Evolutionary conservation across 805 yeast species (phyloP), one percentile per base, ranked within the genome.

Genomic region (Millerago galiae): DNA sequence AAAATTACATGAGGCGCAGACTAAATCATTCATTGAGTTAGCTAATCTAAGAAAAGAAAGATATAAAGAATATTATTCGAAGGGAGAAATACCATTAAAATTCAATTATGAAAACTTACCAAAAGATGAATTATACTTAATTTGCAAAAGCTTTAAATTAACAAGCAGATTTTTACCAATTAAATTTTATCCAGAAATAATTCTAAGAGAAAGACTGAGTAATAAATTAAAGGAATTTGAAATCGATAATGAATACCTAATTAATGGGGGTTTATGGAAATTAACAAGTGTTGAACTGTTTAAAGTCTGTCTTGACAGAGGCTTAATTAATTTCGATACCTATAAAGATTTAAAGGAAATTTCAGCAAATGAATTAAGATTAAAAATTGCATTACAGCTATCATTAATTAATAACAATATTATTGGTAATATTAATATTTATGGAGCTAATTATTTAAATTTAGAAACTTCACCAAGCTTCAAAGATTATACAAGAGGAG

Each of bases 241-340:
- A 21, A 74, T 79, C 21, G 83, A 81, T 51, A 79, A 81, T 56
- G 74, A 72, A 38, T 52, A 68, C 31, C 44, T 64, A 7, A 12
- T 62, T 8, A 40, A 63, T 15, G 30, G 35, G 12, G 46, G 68
- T 35, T 53, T 78, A 0, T 72, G 79, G 73, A 56, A 62, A 32
- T 51, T 82, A 42, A 58, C 66, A 29, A 61, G 65, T 25, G 66
- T 66, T 45, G 89, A 83, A 55, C 54, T 81, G 29, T 61, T 78
- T 3, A 59, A 67, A 35, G 72, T 77, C 7, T 73, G 83, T 47
- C 50, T 78, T 33, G 79, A 77, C 46, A 67, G 89, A 43, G 79
- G 78, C 24, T 58, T 82, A 35, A 64, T 78, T 13, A 66, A 68
- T 45, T 51, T 67, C 12, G 42, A 48, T 12, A 53, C 44, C 1